Percentiles rank a stretch among this genome's conserved stretches.
Evolutionary conservation across 1,284 basidiomycete species (phyloP).

Genomic region (Naganishia sp.): DNA sequence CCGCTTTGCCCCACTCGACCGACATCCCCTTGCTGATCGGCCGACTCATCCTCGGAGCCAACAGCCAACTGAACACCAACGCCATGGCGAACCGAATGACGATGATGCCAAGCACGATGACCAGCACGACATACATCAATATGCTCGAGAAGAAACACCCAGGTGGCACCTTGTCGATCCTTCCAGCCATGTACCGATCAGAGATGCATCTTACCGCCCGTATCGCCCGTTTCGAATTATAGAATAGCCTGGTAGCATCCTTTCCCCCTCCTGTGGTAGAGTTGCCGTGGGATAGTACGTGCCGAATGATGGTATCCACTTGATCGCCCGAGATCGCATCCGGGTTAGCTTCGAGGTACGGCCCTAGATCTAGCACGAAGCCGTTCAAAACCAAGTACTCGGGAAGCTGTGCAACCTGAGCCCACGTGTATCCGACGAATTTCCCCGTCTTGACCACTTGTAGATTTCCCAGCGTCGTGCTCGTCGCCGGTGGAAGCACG

Average conservation of each 20-base stretch:
- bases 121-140: slow-evolving; percentile 86
- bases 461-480: slow-evolving; percentile 64
- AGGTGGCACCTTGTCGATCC: slow-evolving; percentile 93
- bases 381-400: slow-evolving; percentile 90
- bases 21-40: slow-evolving; percentile 69
- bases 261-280: slow-evolving; percentile 62
- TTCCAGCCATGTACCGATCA: slow-evolving; percentile 84
- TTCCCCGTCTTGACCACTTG: slow-evolving; percentile 66
- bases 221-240: slow-evolving; percentile 66
- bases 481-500: slow-evolving; percentile 63
- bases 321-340: slow-evolving; percentile 68
- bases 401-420: slow-evolving; percentile 66
- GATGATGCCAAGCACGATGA: slow-evolving; percentile 88
- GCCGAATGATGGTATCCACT: slow-evolving; percentile 81
- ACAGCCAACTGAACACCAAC: slow-evolving; percentile 93
- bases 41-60: slow-evolving; percentile 74
- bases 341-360: slow-evolving; percentile 78
- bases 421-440: slow-evolving; percentile 83
- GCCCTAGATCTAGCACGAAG: slow-evolving; percentile 85
- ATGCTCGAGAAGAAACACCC: slow-evolving; percentile 87
- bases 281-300: slow-evolving; percentile 61
- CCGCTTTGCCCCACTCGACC: slow-evolving; percentile 47
- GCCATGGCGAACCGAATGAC: slow-evolving; percentile 94
- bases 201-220: slow-evolving; percentile 74
- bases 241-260: slow-evolving; percentile 86